phyloP scores from a whole-genome alignment of 78 protist species.

The Andalucia godoyi region DNA sequence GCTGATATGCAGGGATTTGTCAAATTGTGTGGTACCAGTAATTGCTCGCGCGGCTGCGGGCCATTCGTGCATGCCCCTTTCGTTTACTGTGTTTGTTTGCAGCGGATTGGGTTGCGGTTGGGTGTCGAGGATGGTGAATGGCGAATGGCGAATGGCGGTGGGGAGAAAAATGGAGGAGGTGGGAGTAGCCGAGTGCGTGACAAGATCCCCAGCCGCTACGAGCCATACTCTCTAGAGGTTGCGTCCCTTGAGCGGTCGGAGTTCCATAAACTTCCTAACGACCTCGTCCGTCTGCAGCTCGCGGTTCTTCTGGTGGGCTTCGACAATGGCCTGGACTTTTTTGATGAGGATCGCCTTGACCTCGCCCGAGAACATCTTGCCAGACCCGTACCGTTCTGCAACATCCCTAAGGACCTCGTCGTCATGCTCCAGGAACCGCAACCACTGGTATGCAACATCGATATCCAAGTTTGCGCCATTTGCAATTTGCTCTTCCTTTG shows the following conservation, averaged over 20 bases:
- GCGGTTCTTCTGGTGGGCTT: conserved; percentile 31
- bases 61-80: too few relatives aligned
- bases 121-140: too few relatives aligned
- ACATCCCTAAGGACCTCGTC: conserved; percentile 46
- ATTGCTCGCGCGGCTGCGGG: too few relatives aligned
- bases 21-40: too few relatives aligned
- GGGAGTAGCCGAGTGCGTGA: too few relatives aligned
- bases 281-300: conserved; percentile 23
- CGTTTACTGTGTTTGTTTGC: too few relatives aligned
- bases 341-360: conserved; percentile 58
- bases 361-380: conserved; percentile 75
- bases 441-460: conserved; percentile 80
- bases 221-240: too few relatives aligned
- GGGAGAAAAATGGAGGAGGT: too few relatives aligned
- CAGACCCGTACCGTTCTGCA: conserved; percentile 49
- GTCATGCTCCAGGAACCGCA: conserved; percentile 75
- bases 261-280: conserved; percentile 13
- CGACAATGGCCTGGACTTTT: conserved; percentile 21
- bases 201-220: too few relatives aligned
- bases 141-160: too few relatives aligned
- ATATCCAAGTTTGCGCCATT: conserved; percentile 67
- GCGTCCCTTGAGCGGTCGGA: conserved; percentile 11
- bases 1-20: too few relatives aligned
- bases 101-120: too few relatives aligned
- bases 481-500: conserved; percentile 84